Percentiles rank a stretch among this genome's conserved stretches.
These are phyloP conservation scores for Pseudophaeomoniella oleicola DNA, from an alignment of 2,329 filamentous ascomycete species.

Conservation along the genomic window DNA sequence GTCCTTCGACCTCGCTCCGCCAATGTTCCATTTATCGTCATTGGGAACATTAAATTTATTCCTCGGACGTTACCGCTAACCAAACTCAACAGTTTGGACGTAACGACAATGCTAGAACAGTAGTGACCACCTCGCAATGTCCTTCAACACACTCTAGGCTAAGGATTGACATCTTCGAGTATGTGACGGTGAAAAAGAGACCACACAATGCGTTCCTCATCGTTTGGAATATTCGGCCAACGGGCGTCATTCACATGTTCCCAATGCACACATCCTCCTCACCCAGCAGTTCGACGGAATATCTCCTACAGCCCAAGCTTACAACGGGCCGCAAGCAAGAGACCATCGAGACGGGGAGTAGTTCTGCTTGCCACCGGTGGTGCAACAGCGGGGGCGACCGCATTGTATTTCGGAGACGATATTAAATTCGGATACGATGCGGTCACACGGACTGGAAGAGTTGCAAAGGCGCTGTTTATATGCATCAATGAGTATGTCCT, in stretches of 20 bases:
- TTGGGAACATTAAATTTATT: too few species aligned
- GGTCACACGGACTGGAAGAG: conserved; percentile 62
- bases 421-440: conserved; percentile 64
- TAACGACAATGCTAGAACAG: too few species aligned
- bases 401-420: conserved; percentile 44
- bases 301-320: background rate
- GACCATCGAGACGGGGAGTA: background rate
- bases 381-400: conserved; percentile 21
- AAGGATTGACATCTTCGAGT: too few species aligned
- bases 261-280: background rate
- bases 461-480: conserved; percentile 57
- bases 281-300: background rate
- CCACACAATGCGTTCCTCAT: background rate
- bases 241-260: background rate
- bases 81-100: too few species aligned
- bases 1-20: too few species aligned
- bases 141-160: too few species aligned
- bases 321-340: background rate
- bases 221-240: background rate
- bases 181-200: too few species aligned
- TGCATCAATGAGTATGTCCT: conserved; percentile 70
- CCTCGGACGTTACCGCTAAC: too few species aligned
- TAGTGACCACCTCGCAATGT: too few species aligned
- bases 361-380: conserved; percentile 15
- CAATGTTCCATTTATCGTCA: too few species aligned